phyloP scores from a whole-genome alignment of 2,329 filamentous ascomycete genomes.

The Hymenoscyphus salicellus region DNA sequence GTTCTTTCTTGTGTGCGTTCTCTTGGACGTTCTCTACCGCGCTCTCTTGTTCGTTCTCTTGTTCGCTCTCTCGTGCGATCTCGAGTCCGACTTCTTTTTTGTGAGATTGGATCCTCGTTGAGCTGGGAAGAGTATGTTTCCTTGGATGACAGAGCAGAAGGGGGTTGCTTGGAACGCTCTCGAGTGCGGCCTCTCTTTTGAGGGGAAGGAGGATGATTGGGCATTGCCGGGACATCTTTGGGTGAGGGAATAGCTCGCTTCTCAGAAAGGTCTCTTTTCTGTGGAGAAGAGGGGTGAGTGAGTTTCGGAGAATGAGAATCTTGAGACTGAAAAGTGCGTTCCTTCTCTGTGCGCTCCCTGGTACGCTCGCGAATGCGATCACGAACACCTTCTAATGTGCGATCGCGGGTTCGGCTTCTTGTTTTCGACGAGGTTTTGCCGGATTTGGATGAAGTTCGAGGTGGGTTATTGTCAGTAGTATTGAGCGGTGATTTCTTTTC shows the following conservation, averaged over 20 bases:
- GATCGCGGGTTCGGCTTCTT: neutral
- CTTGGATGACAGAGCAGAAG: neutral
- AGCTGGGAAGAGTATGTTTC: neutral
- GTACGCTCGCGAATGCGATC: neutral
- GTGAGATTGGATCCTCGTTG: neutral
- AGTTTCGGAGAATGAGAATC: neutral
- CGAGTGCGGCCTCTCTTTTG: conserved; percentile 5
- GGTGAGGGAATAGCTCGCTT: neutral
- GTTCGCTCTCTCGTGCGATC: conserved; percentile 5
- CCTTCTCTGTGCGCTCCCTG: neutral
- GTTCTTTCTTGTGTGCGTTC: conserved; percentile 1
- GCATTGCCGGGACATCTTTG: neutral
- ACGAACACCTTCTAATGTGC: neutral
- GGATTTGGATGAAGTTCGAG: neutral
- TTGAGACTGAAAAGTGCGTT: neutral
- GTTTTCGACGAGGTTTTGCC: neutral
- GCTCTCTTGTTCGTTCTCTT: neutral
- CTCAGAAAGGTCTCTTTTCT: neutral
- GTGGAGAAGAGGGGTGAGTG: neutral
- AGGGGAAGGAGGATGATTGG: conserved; percentile 2
- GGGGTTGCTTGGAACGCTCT: conserved; percentile 1
- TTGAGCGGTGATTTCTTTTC: neutral
- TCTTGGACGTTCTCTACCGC: neutral
- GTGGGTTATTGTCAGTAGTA: neutral
- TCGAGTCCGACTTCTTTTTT: conserved; percentile 3